Percentiles rank a stretch among this genome's conserved stretches.
Conservation (phyloP, 192 early-diverging fungal species). For the Geranomyces variabilis region DNA sequence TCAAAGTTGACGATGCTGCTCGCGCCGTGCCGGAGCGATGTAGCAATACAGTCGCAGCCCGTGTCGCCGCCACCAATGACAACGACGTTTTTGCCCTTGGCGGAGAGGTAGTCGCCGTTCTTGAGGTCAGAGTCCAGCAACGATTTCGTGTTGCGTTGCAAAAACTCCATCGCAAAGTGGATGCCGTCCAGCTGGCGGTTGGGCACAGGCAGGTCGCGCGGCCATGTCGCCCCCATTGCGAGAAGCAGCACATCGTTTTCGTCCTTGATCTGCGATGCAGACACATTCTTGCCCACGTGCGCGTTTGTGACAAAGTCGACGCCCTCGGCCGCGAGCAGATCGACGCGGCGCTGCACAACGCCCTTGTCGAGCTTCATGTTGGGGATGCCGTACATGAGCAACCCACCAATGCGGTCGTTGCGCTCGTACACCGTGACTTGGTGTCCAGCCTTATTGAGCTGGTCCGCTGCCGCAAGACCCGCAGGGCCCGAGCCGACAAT, state of each 20-base stretch:
- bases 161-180: constrained; percentile 98
- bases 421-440: constrained; percentile 94
- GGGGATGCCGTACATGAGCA: constrained; percentile 98
- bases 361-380: constrained; percentile 99
- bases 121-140: constrained; percentile 75
- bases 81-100: constrained; percentile 90
- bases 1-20: constrained; percentile 94
- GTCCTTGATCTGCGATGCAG: constrained; percentile 65
- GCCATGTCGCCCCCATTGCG: constrained; percentile 96
- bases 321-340: constrained; percentile 93
- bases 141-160: constrained; percentile 86
- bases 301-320: constrained; percentile 86
- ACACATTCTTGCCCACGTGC: constrained; percentile 84
- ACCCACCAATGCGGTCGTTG: constrained; percentile 92
- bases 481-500: constrained; percentile 96
- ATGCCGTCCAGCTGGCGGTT: constrained; percentile 85
- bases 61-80: constrained; percentile 99
- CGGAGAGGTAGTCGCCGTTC: constrained; percentile 77
- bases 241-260: constrained; percentile 83
- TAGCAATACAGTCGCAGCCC: constrained; percentile 95
- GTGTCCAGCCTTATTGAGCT: constrained; percentile 97
- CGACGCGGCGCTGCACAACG: constrained; percentile 90
- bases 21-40: constrained; percentile 72
- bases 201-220: constrained; percentile 90
- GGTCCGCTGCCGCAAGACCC: constrained; percentile 93